Evolutionary conservation across 2,329 filamentous ascomycete species (phyloP), one percentile per base, ranked within the genome.

Genomic region (Aspergillus pseudoglaucus): DNA sequence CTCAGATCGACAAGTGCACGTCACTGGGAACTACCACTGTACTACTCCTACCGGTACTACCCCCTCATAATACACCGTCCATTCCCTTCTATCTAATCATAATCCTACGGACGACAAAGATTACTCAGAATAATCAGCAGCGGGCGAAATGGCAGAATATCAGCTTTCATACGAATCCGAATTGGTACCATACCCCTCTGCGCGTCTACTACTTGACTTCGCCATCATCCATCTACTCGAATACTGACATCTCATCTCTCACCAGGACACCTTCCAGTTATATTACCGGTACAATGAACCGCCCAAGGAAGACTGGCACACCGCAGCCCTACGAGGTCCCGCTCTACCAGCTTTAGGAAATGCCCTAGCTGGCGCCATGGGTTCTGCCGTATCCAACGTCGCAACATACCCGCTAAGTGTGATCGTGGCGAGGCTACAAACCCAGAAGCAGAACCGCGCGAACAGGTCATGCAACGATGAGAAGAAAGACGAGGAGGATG

Each of bases 371-470:
- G 90, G 90, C 45, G 86, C 88, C 4, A 73, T 83, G 0, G 89
- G 88, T 32, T 86, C 88, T 0, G 85, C 87, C 14, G 78, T 91
- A 50, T 87, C 89, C 9, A 91, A 90, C 58, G 76, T 89, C 42
- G 70, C 83, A 47, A 83, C 88, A 5, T 94, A 95, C 63, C 90
- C 90, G 1, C 78, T 95, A 48, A 86, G 88, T 59, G 79, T 94
- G 39, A 81, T 93, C 53, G 85, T 89, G 47, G 90, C 89, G 22
- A 81, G 89, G 23, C 77, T 95, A 42, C 89, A 94, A 68, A 85
- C 88, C 3, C 88, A 93, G 47, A 55, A 53, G 17, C 57, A 54
- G 38, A 70, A 78, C 78, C 37, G 80, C 80, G 56, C 68, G 54
- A 44, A 52, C 35, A 45, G 53, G 3, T 53, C 46, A 17, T 68